Evolutionary conservation across 306 rosid genomes (phyloP).

Genomic region (Abrus precatorius): DNA sequence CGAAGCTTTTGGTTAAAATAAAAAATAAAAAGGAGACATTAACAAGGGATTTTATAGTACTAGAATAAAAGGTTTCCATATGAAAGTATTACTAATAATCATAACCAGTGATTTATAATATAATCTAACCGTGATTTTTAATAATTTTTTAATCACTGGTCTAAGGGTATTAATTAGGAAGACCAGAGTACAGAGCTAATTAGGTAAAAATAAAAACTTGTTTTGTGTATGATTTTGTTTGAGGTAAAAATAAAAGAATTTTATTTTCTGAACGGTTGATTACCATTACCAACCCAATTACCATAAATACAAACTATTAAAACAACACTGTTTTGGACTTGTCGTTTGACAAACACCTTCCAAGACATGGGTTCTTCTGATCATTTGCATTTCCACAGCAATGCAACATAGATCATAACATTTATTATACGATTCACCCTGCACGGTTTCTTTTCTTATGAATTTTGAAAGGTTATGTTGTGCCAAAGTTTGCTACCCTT

Average conservation of each 20-base stretch:
- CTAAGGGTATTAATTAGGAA: too few relatives aligned
- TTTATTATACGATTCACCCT: not conserved
- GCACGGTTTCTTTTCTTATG: conserved; percentile 30
- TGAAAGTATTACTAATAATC: too few relatives aligned
- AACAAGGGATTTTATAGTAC: too few relatives aligned
- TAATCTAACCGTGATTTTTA: too few relatives aligned
- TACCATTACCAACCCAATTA: not conserved
- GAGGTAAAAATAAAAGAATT: not conserved
- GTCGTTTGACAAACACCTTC: conserved; percentile 12
- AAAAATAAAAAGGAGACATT: not conserved
- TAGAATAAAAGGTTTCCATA: too few relatives aligned
- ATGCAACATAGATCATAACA: not conserved
- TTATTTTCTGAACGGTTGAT: not conserved
- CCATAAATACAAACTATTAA: conserved; percentile 1
- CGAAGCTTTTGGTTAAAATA: not conserved
- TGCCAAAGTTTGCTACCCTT: conserved; percentile 5
- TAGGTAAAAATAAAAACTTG: conserved; percentile 1
- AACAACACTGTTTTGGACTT: not conserved
- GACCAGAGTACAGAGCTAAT: not conserved
- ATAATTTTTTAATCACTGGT: too few relatives aligned
- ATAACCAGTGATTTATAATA: too few relatives aligned
- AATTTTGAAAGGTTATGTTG: conserved; percentile 31
- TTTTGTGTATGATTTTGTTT: not conserved
- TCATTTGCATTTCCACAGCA: not conserved
- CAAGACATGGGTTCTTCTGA: not conserved